Evolutionary conservation across 805 yeast genomes (phyloP).

Genomic region (Tetrapisispora namnaoensis): DNA sequence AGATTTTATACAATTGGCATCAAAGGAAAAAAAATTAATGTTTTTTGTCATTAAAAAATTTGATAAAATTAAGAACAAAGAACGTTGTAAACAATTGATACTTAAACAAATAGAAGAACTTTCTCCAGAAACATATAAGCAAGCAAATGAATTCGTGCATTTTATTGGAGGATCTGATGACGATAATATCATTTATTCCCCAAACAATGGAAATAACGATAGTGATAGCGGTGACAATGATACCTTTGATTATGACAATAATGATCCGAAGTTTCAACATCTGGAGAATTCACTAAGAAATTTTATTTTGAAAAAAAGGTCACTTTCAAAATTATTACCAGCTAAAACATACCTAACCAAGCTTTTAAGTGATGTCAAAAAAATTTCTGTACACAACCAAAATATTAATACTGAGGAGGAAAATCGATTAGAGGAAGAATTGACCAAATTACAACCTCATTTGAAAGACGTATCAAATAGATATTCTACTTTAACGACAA

Average conservation of each 20-base stretch:
- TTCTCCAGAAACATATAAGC: slow-evolving; percentile 87
- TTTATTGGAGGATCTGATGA: slow-evolving; percentile 52
- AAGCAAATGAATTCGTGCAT: slow-evolving; percentile 84
- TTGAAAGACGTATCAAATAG: slow-evolving; percentile 44
- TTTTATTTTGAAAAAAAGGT: slow-evolving; percentile 81
- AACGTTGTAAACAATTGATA: slow-evolving; percentile 65
- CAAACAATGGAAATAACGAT: slow-evolving; percentile 28
- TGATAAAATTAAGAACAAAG: slow-evolving; percentile 75
- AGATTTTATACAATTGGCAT: slow-evolving; percentile 84
- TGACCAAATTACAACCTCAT: slow-evolving; percentile 53
- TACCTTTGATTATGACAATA: slow-evolving; percentile 23
- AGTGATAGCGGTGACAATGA: slow-evolving; percentile 30
- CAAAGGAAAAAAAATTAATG: slow-evolving; percentile 81
- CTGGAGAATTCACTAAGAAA: slow-evolving; percentile 77
- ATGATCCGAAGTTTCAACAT: slow-evolving; percentile 64
- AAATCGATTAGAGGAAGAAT: slow-evolving; percentile 36
- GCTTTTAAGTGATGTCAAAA: slow-evolving; percentile 52
- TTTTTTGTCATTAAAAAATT: slow-evolving; percentile 91
- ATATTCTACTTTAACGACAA: slow-evolving; percentile 46
- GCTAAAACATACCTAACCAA: slow-evolving; percentile 81
- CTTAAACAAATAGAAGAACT: slow-evolving; percentile 75
- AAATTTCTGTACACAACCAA: slow-evolving; percentile 54
- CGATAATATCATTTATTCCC: slow-evolving; percentile 27
- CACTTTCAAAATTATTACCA: slow-evolving; percentile 81
- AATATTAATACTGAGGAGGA: slow-evolving; percentile 43